These are phyloP conservation scores for Russula sp. DNA, from an alignment of 768 basidiomycete species.

Conservation along the genomic window DNA sequence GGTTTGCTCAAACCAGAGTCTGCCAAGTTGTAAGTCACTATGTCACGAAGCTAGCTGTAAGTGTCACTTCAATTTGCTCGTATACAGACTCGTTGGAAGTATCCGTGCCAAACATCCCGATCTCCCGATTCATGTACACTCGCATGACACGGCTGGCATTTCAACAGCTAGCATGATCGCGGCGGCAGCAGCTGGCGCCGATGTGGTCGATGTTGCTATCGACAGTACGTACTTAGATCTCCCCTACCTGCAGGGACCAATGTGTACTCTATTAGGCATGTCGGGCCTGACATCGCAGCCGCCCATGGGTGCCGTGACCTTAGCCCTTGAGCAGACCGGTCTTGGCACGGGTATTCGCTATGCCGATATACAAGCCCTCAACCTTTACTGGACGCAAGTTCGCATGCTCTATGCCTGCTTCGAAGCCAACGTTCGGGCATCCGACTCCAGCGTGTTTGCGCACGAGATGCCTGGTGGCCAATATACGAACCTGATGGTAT, in stretches of 20 bases:
- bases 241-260: conserved; percentile 24
- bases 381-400: conserved; percentile 97
- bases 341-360: conserved; percentile 96
- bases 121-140: conserved; percentile 98
- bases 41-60: conserved; percentile 13
- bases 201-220: conserved; percentile 97
- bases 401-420: conserved; percentile 94
- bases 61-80: conserved; percentile 13
- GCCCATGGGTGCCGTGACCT: conserved; percentile 96
- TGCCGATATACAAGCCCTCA: conserved; percentile 95
- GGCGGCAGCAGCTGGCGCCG: conserved; percentile 93
- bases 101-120: conserved; percentile 96
- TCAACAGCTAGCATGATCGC: conserved; percentile 98
- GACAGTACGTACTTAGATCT: conserved; percentile 63
- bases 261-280: conserved; percentile 61
- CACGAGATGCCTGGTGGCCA: conserved; percentile 99
- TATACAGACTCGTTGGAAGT: conserved; percentile 77
- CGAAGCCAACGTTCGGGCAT: conserved; percentile 96
- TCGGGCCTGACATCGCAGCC: conserved; percentile 98
- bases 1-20: conserved; percentile 94
- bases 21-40: conserved; percentile 71
- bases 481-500: conserved; percentile 89
- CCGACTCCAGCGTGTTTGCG: conserved; percentile 97
- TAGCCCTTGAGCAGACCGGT: conserved; percentile 90
- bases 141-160: conserved; percentile 99